phyloP scores from a whole-genome alignment of 305 asterid genomes.

The Petunia hybrid region DNA sequence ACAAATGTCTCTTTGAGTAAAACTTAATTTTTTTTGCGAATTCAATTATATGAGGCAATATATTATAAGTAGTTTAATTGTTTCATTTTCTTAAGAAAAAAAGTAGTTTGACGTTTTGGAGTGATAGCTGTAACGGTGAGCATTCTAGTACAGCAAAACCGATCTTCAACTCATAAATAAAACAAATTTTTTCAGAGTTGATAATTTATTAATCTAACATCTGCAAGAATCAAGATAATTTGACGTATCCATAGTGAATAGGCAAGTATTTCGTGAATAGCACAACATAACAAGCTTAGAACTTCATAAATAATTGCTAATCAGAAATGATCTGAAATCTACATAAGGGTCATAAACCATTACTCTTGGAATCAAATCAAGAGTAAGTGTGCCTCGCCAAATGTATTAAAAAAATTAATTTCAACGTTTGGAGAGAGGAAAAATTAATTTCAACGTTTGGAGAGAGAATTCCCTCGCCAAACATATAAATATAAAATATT shows the following conservation, averaged over 20 bases:
- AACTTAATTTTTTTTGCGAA: not conserved
- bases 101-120: not conserved
- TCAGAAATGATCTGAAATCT: not conserved
- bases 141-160: not conserved
- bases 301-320: slow-evolving; percentile 4
- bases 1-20: too few species aligned
- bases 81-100: not conserved
- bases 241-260: slow-evolving; percentile 13
- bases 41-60: not conserved
- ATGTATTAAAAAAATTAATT: too few species aligned
- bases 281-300: not conserved
- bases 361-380: not conserved
- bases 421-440: too few species aligned
- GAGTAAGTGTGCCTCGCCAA: too few species aligned
- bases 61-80: not conserved
- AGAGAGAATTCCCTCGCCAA: too few species aligned
- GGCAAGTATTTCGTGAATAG: not conserved
- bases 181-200: not conserved
- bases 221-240: slow-evolving; percentile 10
- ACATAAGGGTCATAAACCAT: not conserved
- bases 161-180: not conserved
- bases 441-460: too few species aligned
- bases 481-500: too few species aligned
- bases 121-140: not conserved
- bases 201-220: slow-evolving; percentile 17